These are phyloP conservation scores for Euphorbia peplus DNA, from an alignment of 345 rosid genomes.

Conservation along the genomic window DNA sequence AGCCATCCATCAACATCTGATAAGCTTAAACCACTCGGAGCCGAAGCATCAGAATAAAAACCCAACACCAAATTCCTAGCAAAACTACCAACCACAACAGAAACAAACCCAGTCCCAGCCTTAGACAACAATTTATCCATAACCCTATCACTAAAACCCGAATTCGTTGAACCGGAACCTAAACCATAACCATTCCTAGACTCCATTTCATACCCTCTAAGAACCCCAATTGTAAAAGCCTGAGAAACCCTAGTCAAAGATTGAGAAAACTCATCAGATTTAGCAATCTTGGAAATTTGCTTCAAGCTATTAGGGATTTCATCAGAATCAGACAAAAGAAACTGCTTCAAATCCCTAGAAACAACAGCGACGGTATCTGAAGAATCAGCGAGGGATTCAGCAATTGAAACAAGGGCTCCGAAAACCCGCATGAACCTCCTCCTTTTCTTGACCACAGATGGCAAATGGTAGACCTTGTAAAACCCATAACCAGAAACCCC, in stretches of 20 bases:
- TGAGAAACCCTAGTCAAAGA: conserved; percentile 54
- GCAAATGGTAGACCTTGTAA: conserved; percentile 64
- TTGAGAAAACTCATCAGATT: conserved; percentile 56
- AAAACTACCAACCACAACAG: conserved; percentile 83
- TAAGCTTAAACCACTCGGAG: conserved; percentile 21
- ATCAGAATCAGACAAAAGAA: conserved; percentile 69
- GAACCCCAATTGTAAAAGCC: conserved; percentile 64
- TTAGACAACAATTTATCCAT: conserved; percentile 66
- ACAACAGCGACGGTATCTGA: conserved; percentile 57
- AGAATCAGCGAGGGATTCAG: conserved; percentile 74
- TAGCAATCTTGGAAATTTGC: conserved; percentile 77
- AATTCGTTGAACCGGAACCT: conserved; percentile 19
- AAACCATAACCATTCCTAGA: conserved; percentile 22
- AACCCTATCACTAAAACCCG: conserved; percentile 49
- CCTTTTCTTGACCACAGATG: conserved; percentile 59
- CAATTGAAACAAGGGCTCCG: conserved; percentile 54
- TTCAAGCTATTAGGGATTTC: conserved; percentile 78
- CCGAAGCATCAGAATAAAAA: conserved; percentile 44
- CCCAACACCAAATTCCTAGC: conserved; percentile 90
- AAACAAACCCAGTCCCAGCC: conserved; percentile 77
- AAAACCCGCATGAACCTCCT: conserved; percentile 54
- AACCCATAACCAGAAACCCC: conserved; percentile 77
- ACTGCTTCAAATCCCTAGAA: conserved; percentile 61
- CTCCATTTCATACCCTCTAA: conserved; percentile 47
- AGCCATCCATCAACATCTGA: conserved; percentile 59